Conservation (phyloP, 2,329 filamentous ascomycete species). For the Furcasterigmium sp. region DNA sequence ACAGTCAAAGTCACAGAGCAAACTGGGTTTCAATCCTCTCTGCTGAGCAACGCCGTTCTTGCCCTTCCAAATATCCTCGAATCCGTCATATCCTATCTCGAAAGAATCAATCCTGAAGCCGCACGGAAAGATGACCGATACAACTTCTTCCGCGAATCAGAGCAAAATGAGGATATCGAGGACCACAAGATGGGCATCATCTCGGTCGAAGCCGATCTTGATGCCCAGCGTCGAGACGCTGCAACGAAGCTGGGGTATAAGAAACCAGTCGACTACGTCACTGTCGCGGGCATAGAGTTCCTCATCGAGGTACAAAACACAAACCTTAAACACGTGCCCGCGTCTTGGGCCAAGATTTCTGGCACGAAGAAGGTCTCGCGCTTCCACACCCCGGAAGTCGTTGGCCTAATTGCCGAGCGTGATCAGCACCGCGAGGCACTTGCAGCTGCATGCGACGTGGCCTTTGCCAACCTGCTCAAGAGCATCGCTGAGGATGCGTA, state of each 20-base stretch:
- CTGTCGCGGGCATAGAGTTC: slow-evolving; percentile 87
- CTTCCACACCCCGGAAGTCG: slow-evolving; percentile 90
- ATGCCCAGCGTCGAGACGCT: slow-evolving; percentile 67
- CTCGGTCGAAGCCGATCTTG: slow-evolving; percentile 84
- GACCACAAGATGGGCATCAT: slow-evolving; percentile 87
- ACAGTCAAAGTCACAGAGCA: slow-evolving; percentile 60
- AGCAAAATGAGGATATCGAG: slow-evolving; percentile 81
- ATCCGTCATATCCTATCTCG: slow-evolving; percentile 68
- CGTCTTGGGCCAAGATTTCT: slow-evolving; percentile 91
- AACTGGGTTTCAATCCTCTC: slow-evolving; percentile 64
- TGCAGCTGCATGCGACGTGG: slow-evolving; percentile 82
- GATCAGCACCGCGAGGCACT: slow-evolving; percentile 94
- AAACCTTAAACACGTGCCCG: slow-evolving; percentile 80
- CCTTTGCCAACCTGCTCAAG: slow-evolving; percentile 67
- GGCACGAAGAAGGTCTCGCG: slow-evolving; percentile 89
- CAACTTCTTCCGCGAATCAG: slow-evolving; percentile 79
- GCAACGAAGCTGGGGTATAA: slow-evolving; percentile 68
- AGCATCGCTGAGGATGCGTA: slow-evolving; percentile 73
- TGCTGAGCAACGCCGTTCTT: slow-evolving; percentile 67
- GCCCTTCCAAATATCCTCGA: slow-evolving; percentile 72
- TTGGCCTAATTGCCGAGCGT: slow-evolving; percentile 75
- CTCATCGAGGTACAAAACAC: slow-evolving; percentile 85
- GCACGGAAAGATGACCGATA: slow-evolving; percentile 90
- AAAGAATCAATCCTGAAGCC: slow-evolving; percentile 79
- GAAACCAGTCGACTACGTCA: slow-evolving; percentile 68